Base-by-base conservation (phyloP, 805 yeast genomes). In the Saturnispora mendoncae region DNA sequence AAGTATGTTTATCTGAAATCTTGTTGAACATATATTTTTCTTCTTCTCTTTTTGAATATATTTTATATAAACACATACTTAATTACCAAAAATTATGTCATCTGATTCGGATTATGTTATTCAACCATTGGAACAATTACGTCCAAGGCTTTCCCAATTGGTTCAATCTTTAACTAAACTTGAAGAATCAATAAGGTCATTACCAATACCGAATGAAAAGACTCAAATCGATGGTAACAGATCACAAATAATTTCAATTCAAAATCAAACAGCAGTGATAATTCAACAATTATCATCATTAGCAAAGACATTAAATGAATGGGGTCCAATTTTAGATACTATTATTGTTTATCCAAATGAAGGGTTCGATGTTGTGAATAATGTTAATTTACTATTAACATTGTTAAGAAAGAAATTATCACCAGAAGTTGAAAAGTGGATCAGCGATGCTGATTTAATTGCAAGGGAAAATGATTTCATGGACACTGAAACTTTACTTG, bases 361-460 rank as follows among this genome's bases (percentile, higher is more conserved):
- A 0, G 71, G 72, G 17, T 92, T 90, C 56, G 97, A 97, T 7
- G 76, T 94, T 0, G 74, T 85, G 1, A 82, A 84, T 33, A 88
- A 84, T 48, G 88, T 84, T 52, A 84, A 86, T 2, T 67, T 92
- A 27, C 63, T 88, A 38, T 83, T 94, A 0, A 87, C 97, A 0
- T 65, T 92, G 45, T 60, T 92, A 45, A 71, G 97, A 44, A 92
- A 88, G 57, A 90, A 88, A 56, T 80, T 81, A 38, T 65, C 84
- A 9, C 97, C 98, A 0, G 97, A 88, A 47, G 94, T 90, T 2
- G 84, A 78, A 39, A 83, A 76, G 36, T 90, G 97, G 97, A 73
- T 87, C 6, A 68, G 68, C 15, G 56, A 60, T 14, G 54, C 57
- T 21, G 65, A 61, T 6, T 10, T 36, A 56, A 51, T 30, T 53